Evolutionary conservation across 176 grass and related monocot genomes (phyloP), one percentile per base, ranked within the genome.

Genomic region (Bothriochloa decipiens): DNA sequence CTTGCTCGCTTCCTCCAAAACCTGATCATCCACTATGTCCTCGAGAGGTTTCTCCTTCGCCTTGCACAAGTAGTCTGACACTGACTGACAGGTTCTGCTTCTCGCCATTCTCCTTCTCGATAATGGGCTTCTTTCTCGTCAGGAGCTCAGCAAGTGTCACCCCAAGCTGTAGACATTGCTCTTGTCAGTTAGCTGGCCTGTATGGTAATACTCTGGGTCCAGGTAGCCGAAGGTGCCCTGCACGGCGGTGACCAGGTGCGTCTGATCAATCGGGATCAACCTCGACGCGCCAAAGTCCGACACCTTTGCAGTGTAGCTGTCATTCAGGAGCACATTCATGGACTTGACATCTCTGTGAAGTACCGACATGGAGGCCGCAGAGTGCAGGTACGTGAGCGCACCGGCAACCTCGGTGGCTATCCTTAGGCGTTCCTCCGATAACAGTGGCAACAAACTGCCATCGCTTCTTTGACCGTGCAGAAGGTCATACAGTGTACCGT

Each of bases 321-420:
- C 78, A 9, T 69, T 82, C 2, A 75, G 47, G 8, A 82, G 85
- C 11, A 86, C 69, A 4, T 81, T 81, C 68, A 52, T 86, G n/a
- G 15, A 81, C 42, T 86, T 86, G 76, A 86, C 16, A 43, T 86
- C 84, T 22, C 76, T 8, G 7, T 86, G 84, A 2, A 86, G 84
- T 11, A 86, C 35, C 8, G 68, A 73, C 29, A 29, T 2, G 3
- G 84, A 86, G 15, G 76, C 84, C 0, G 76, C 53, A 0, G 76
- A 86, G 68, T 86, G 84, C 67, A 32, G 76, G 41, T 86, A 86
- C 0, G 67, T 65, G 22, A 79, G 76, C 3, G 84, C 76, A 1
- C 76, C 68, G 0, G 85, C 77, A 8, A 86, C 47, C 85, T 86
- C 69, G 13, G 11, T 11, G 32, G 85, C 77, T 3, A 81, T 86